Percentiles rank a stretch among this genome's conserved stretches.
Evolutionary conservation across 2,329 filamentous ascomycete genomes (phyloP).

Genomic region (Fusarium staphyleae): DNA sequence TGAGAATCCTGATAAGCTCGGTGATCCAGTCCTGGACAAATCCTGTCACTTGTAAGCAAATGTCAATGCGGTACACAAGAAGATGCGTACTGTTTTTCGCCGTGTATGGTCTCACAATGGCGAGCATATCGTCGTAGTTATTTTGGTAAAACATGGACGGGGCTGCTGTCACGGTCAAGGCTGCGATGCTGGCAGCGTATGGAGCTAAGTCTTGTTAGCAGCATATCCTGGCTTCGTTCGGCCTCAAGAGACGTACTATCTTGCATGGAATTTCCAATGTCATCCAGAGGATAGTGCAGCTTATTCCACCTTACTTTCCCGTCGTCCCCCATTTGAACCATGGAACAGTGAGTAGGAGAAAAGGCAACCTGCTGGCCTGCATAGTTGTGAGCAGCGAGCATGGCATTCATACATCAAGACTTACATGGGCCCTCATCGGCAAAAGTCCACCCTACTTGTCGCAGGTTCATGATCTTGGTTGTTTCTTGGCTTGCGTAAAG

Average conservation of each 20-base stretch:
- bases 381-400: slow-evolving; percentile 23
- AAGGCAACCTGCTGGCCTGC: slow-evolving; percentile 66
- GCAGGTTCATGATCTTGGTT: slow-evolving; percentile 71
- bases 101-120: slow-evolving; percentile 63
- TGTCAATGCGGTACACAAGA: neutral
- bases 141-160: slow-evolving; percentile 54
- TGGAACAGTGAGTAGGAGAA: slow-evolving; percentile 66
- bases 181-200: slow-evolving; percentile 66
- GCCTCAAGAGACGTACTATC: slow-evolving; percentile 51
- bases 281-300: slow-evolving; percentile 57
- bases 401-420: slow-evolving; percentile 29
- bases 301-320: slow-evolving; percentile 66
- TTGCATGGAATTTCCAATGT: slow-evolving; percentile 56
- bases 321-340: slow-evolving; percentile 65
- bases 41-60: slow-evolving; percentile 49
- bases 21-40: slow-evolving; percentile 69
- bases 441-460: slow-evolving; percentile 81
- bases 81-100: slow-evolving; percentile 44
- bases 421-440: slow-evolving; percentile 69
- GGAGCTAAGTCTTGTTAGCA: slow-evolving; percentile 50
- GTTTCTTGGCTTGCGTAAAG: slow-evolving; percentile 70
- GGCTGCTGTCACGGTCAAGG: slow-evolving; percentile 62
- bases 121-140: slow-evolving; percentile 75
- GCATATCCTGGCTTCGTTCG: neutral
- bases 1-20: slow-evolving; percentile 73